A percentile compares a stretch with the other conserved stretches of the same genome.
These are phyloP conservation scores for Crithidia fasciculata DNA, from an alignment of 208 protist genomes.

Conservation along the genomic window DNA sequence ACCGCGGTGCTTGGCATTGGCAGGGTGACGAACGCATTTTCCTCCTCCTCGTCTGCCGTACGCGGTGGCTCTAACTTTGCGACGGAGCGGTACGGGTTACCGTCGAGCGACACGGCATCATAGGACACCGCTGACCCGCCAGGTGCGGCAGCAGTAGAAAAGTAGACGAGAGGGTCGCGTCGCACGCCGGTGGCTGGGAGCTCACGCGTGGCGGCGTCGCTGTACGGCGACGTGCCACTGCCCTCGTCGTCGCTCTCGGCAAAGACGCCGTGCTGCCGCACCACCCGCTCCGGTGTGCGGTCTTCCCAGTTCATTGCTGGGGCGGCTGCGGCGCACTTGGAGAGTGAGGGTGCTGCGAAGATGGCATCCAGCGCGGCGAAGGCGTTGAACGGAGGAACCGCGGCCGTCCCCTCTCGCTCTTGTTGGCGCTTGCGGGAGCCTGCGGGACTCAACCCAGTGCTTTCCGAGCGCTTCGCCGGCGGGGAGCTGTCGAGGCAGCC, in stretches of 20 bases:
- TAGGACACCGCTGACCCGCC: too few species aligned
- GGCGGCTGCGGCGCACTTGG: background rate
- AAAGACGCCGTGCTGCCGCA: constrained; percentile 27
- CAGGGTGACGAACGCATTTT: background rate
- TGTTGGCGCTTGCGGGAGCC: constrained; percentile 5
- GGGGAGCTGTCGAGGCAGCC: constrained; percentile 32
- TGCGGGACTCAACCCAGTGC: constrained; percentile 1
- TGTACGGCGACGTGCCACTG: constrained; percentile 5
- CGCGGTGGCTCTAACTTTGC: background rate
- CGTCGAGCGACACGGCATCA: background rate
- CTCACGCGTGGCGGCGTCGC: constrained; percentile 2
- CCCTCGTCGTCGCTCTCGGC: constrained; percentile 58
- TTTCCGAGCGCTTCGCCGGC: constrained; percentile 19
- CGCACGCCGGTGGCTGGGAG: constrained; percentile 16
- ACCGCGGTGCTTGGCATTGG: background rate
- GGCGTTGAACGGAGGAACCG: background rate
- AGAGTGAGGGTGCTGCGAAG: constrained; percentile 6
- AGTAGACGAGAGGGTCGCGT: constrained; percentile 28
- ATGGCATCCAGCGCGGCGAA: constrained; percentile 20
- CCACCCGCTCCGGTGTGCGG: constrained; percentile 22
- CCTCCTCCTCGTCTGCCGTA: background rate
- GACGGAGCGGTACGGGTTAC: background rate
- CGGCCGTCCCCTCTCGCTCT: constrained; percentile 2
- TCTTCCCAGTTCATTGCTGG: background rate
- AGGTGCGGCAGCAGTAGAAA: constrained; percentile 17